Base-by-base conservation (phyloP, 2,329 filamentous ascomycete species). In the Phoma sp. region DNA sequence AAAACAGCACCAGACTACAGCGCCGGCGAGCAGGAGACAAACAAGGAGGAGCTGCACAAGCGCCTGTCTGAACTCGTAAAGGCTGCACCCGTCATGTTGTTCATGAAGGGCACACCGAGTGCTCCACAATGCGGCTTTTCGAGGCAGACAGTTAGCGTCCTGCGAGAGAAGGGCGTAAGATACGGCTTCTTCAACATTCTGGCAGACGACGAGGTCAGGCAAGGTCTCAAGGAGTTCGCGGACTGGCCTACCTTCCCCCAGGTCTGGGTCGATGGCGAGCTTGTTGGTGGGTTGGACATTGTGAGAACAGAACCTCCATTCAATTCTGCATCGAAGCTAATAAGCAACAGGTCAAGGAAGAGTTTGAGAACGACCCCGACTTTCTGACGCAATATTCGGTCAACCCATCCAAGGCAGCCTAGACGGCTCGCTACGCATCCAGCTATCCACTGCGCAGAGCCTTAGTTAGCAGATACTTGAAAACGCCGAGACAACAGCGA, bases 121-220 rank as follows among this genome's bases (percentile, higher is more conserved):
- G 84, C 86, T 29, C 92, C 92, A 1, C 90, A 96, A 76, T 96
- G 93, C 71, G 92, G 95, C 2, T 99, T 99, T 78, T 96, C 91
- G 64, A 83, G 94, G 64, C 92, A 97, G 79, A 80, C 96, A 39
- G 95, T 99, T 38, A 87, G 82, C 24, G 85, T 99, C 41, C 79
- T 99, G 68, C 85, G 95, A 47, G 94, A 98, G 78, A 88, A 92
- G 72, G 89, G 89, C 44, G 90, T 99, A 57, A 92, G 96, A 74
- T 99, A 98, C 75, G 95, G 95, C 19, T 99, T 99, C 82, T 99
- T 99, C 82, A 98, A 99, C 74, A 99, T 99, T 62, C 78, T 99
- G 67, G 95, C 95, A 61, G 95, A 99, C 74, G 94, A 99, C 70
- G 94, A 98, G 76, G 95, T 99, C 43, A 85, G 95, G 58, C 94